Evolutionary conservation across 1,284 basidiomycete species (phyloP).

Genomic region (Ganoderma multipileum): DNA sequence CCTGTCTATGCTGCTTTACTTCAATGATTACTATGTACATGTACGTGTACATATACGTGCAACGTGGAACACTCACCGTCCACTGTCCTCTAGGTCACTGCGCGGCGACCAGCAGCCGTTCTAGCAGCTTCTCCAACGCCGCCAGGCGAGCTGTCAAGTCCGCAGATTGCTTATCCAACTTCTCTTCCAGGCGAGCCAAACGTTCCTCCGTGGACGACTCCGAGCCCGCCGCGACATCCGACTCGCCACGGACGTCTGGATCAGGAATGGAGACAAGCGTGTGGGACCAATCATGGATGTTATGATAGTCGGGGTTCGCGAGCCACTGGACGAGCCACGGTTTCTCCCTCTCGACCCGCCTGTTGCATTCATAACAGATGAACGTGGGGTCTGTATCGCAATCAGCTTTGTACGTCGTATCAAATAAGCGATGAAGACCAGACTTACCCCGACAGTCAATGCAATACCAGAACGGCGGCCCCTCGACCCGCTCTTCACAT

Average conservation of each 20-base stretch:
- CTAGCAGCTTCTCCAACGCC: neutral
- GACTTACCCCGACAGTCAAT: neutral
- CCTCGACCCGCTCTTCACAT: neutral
- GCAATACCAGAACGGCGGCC: neutral
- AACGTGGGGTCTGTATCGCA: neutral
- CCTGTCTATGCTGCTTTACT: too few relatives aligned
- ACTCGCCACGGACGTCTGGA: neutral
- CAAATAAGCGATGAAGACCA: neutral
- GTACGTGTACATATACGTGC: too few relatives aligned
- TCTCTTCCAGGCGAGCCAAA: neutral
- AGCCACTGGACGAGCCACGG: conserved; percentile 5
- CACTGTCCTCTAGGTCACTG: neutral
- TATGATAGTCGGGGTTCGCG: neutral
- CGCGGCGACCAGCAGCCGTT: neutral
- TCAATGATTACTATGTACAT: too few relatives aligned
- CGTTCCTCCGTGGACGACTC: neutral
- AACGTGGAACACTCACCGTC: neutral
- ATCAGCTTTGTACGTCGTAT: neutral
- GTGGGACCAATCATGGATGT: conserved; percentile 16
- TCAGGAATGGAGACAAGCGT: conserved; percentile 8
- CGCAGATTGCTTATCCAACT: neutral
- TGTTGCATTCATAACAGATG: conserved; percentile 15
- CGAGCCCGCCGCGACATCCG: neutral
- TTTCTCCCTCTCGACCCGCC: conserved; percentile 9
- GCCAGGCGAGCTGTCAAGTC: neutral